Percentiles rank a stretch among this genome's conserved stretches.
Evolutionary conservation across 768 basidiomycete species (phyloP).

Genomic region (Phanerochaete carnosa): DNA sequence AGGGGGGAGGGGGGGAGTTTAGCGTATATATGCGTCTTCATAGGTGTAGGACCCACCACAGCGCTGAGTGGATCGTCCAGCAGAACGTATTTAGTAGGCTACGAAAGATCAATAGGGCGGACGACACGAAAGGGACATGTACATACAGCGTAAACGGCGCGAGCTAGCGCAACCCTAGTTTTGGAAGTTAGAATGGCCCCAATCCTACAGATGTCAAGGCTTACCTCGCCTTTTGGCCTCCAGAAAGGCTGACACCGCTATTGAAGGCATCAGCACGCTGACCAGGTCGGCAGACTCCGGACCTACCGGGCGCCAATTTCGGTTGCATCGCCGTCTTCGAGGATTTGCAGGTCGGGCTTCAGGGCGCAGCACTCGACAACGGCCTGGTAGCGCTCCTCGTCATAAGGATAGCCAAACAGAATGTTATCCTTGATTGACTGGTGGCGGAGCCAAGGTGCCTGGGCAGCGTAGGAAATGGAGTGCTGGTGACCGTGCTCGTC

Average conservation of each 20-base stretch:
- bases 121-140: background rate
- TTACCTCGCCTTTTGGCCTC: slow-evolving; percentile 79
- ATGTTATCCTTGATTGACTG: slow-evolving; percentile 59
- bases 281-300: background rate
- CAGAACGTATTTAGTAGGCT: slow-evolving; percentile 45
- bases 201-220: slow-evolving; percentile 5
- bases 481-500: slow-evolving; percentile 62
- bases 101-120: background rate
- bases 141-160: slow-evolving; percentile 69
- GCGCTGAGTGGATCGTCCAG: slow-evolving; percentile 82
- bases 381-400: slow-evolving; percentile 68
- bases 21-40: background rate
- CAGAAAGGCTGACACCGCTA: slow-evolving; percentile 72
- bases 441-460: slow-evolving; percentile 44
- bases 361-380: slow-evolving; percentile 88
- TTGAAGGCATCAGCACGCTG: slow-evolving; percentile 1
- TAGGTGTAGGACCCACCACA: slow-evolving; percentile 49
- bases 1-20: background rate
- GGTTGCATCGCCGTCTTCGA: slow-evolving; percentile 85
- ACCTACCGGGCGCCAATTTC: slow-evolving; percentile 72
- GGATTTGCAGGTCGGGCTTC: slow-evolving; percentile 70
- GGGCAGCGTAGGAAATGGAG: slow-evolving; percentile 43
- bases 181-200: background rate
- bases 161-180: slow-evolving; percentile 70
- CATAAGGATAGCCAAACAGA: slow-evolving; percentile 51